A percentile compares a stretch with the other conserved stretches of the same genome.
Evolutionary conservation across 1,139 yeast genomes (phyloP).

Genomic region (Martiniozyma asiatica): DNA sequence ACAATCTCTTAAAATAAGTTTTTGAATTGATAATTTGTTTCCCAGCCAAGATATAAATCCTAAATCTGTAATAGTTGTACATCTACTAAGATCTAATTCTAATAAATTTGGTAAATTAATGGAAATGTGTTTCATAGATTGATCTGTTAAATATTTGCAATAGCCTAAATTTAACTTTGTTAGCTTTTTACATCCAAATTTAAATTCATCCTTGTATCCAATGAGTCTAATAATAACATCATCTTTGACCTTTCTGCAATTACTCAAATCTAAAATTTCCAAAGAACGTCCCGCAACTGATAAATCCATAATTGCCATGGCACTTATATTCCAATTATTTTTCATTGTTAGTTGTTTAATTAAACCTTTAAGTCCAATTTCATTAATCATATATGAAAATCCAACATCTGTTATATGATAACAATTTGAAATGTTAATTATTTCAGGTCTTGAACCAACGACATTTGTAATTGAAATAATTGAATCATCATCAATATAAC

Average conservation of each 20-base stretch:
- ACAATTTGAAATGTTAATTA: constrained; percentile 57
- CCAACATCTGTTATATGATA: constrained; percentile 70
- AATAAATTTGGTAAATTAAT: constrained; percentile 46
- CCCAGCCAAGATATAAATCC: constrained; percentile 61
- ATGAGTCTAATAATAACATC: constrained; percentile 55
- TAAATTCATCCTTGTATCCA: constrained; percentile 33
- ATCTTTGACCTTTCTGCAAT: constrained; percentile 64
- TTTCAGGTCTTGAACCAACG: constrained; percentile 55
- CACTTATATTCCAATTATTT: constrained; percentile 67
- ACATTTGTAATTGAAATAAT: constrained; percentile 50
- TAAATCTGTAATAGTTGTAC: constrained; percentile 65
- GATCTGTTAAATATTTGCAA: constrained; percentile 64
- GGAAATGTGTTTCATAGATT: constrained; percentile 52
- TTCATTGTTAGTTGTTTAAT: constrained; percentile 46
- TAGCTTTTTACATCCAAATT: constrained; percentile 45
- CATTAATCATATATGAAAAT: constrained; percentile 56
- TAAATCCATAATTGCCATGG: constrained; percentile 72
- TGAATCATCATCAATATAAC: constrained; percentile 44
- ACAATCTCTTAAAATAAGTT: constrained; percentile 54
- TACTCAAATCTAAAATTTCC: constrained; percentile 52
- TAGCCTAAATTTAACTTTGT: constrained; percentile 47
- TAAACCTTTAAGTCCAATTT: constrained; percentile 54
- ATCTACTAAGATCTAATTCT: constrained; percentile 52
- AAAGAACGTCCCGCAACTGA: constrained; percentile 51
- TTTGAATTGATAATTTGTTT: constrained; percentile 35